Conservation (phyloP, 2,329 filamentous ascomycete species). For the Stemphylium vesicarium region DNA sequence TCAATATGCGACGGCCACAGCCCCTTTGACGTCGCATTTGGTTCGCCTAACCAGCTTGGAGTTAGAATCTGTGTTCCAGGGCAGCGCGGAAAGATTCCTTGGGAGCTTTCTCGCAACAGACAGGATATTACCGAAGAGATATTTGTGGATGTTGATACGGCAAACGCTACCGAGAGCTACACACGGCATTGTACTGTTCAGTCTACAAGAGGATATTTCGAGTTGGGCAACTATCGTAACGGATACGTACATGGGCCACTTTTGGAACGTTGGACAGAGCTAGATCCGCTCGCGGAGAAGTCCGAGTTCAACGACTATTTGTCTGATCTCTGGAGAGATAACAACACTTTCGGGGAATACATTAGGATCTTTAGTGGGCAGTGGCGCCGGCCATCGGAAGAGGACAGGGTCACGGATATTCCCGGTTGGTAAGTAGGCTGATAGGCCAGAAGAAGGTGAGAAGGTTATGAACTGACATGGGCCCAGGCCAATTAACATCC, state of each 20-base stretch:
- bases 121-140: background rate
- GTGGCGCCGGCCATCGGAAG: background rate
- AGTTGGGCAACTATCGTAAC: constrained; percentile 17
- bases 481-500: background rate
- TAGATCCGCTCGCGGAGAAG: constrained; percentile 20
- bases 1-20: background rate
- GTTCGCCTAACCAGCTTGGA: background rate
- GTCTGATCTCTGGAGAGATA: constrained; percentile 4
- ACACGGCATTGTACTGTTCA: constrained; percentile 15
- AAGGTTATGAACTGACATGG: background rate
- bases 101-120: background rate
- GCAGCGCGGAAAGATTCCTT: background rate
- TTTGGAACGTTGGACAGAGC: constrained; percentile 12
- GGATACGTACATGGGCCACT: constrained; percentile 6
- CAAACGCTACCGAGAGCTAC: background rate
- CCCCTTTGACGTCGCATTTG: background rate
- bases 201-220: constrained; percentile 26
- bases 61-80: background rate
- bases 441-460: background rate
- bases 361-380: background rate
- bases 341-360: background rate
- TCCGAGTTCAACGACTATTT: constrained; percentile 12
- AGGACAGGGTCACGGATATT: background rate
- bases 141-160: background rate
- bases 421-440: background rate